Evolutionary conservation across 2,329 filamentous ascomycete species (phyloP).

Genomic region (Elsinoe necatrix): DNA sequence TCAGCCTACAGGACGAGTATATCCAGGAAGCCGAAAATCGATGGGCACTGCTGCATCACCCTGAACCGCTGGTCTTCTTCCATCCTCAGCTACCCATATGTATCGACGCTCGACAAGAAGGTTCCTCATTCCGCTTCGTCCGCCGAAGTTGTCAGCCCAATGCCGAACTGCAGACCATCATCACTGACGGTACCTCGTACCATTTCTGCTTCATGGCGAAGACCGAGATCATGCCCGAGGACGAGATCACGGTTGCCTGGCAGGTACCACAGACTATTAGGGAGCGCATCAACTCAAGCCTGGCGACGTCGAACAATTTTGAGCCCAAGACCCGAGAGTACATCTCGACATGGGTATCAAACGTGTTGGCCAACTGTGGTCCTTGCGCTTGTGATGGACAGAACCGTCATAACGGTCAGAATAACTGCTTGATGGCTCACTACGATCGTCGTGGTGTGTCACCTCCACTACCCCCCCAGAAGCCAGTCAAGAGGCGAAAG

Average conservation of each 20-base stretch:
- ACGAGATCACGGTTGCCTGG: constrained; percentile 62
- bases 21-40: constrained; percentile 38
- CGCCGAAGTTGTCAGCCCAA: constrained; percentile 88
- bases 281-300: constrained; percentile 14
- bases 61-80: constrained; percentile 52
- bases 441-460: constrained; percentile 27
- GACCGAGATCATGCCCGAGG: constrained; percentile 60
- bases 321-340: constrained; percentile 33
- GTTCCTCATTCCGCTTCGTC: constrained; percentile 79
- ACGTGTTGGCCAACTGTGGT: constrained; percentile 67
- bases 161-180: constrained; percentile 74
- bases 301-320: constrained; percentile 13
- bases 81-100: constrained; percentile 82
- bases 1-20: constrained; percentile 42
- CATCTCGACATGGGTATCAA: constrained; percentile 57
- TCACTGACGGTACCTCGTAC: constrained; percentile 69
- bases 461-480: constrained; percentile 22
- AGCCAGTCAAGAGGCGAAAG: constrained; percentile 38
- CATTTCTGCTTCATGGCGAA: constrained; percentile 91
- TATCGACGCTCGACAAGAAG: constrained; percentile 84
- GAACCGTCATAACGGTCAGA: constrained; percentile 32
- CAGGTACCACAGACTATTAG: constrained; percentile 18
- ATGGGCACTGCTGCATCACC: constrained; percentile 41
- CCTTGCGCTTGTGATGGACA: constrained; percentile 57
- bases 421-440: constrained; percentile 28